Base-by-base conservation (phyloP, 768 basidiomycete species). In the Mycena haematopus region DNA sequence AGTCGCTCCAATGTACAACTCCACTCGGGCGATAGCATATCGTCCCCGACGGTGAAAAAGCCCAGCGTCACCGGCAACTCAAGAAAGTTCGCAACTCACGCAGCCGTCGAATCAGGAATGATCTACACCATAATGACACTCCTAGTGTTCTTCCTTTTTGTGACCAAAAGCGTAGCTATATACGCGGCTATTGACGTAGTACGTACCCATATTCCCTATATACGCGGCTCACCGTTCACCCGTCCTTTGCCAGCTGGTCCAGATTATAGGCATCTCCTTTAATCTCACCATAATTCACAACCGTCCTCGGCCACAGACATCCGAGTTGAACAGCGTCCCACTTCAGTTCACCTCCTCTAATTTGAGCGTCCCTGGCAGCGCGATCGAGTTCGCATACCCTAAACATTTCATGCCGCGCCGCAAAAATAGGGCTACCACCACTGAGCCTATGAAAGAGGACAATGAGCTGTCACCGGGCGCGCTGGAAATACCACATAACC, bases 301-400 rank as follows among this genome's bases (percentile, higher is more conserved):
- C 60, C 44, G 52, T 21, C 54, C 50, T 2, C 55, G 11, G 25
- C 29, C 44, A 35, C 53, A 59, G 13, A 33, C 22, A 15, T 46
- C 38, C 24, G 21, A 49, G 2, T 19, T 59, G 22, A 61, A 58
- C 33, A 40, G 21, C 42, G 50, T 47, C 25, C 61, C 61, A 1
- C 65, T 62, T 11, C 57, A 58, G 9, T 56, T 59, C 42, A 33
- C 46, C 10, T 58, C 55, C 5, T 58, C 60, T 19, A 58, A 38
- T 21, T 29, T 55, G 45, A 62, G 61, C 25, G 29, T 46, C 25
- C 49, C 57, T 29, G 61, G 49, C 42, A 66, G 65, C 38, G 61
- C 60, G 29, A 66, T 66, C 50, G 65, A 66, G 42, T 66, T 66
- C 21, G 65, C 65, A n/a, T 66, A 52, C 27, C 65, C 65, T 2